Conservation (phyloP, 495 filamentous ascomycete genomes). For the Aspergillus indologenus region DNA sequence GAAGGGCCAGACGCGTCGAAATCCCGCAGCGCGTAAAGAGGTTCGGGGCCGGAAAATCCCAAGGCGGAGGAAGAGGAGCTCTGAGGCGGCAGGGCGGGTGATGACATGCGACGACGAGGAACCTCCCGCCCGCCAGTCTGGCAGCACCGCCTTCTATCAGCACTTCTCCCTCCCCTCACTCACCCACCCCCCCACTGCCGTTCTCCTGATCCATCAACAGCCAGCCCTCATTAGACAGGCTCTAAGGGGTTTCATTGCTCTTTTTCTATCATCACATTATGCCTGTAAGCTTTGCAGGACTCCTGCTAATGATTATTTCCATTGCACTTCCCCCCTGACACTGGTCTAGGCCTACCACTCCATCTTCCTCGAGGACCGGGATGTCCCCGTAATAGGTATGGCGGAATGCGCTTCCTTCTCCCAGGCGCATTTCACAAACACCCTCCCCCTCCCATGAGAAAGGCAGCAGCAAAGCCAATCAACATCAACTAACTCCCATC, state of each 20-base stretch:
- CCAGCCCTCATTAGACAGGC: conserved; percentile 15
- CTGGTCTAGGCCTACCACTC: conserved; percentile 78
- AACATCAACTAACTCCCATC: conserved; percentile 3
- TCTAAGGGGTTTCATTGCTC: conserved; percentile 19
- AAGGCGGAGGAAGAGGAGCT: conserved; percentile 15
- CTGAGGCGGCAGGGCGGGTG: conserved; percentile 19
- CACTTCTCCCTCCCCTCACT: conserved; percentile 13
- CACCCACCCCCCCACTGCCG: conserved; percentile 1
- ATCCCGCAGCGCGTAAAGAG: conserved; percentile 43
- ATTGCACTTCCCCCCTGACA: neutral
- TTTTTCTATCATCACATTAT: conserved; percentile 33
- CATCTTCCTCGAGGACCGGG: conserved; percentile 80
- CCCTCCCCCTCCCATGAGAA: conserved; percentile 7
- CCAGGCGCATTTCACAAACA: conserved; percentile 16
- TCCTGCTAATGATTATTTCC: neutral
- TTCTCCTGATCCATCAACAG: neutral
- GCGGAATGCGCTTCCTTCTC: conserved; percentile 11
- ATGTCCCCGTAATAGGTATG: conserved; percentile 64
- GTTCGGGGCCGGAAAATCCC: conserved; percentile 45
- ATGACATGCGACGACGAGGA: conserved; percentile 36
- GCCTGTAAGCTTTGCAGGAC: conserved; percentile 42
- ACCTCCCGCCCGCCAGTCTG: conserved; percentile 26
- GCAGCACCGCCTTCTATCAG: conserved; percentile 27
- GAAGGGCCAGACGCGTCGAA: conserved; percentile 31
- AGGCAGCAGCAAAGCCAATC: neutral